A percentile compares a stretch with the other conserved stretches of the same genome.
phyloP scores from a whole-genome alignment of 805 yeast genomes.

The Saccharomycodes ludwigii region DNA sequence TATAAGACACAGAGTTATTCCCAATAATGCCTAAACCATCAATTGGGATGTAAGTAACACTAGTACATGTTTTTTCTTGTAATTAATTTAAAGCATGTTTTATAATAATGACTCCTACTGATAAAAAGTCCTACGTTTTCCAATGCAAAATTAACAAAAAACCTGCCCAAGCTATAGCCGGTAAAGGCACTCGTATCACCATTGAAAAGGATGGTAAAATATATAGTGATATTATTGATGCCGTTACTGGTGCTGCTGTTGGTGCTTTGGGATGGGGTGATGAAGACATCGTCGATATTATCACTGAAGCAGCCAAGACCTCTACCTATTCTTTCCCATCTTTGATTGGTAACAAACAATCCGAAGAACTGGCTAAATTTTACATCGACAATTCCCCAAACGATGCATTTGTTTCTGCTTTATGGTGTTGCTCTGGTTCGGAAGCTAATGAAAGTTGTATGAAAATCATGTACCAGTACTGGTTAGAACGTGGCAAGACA shows the following conservation, averaged over 20 bases:
- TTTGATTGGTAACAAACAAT: slow-evolving; percentile 21
- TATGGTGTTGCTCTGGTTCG: slow-evolving; percentile 49
- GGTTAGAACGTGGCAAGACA: slow-evolving; percentile 29
- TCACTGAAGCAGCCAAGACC: slow-evolving; percentile 25
- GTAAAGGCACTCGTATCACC: slow-evolving; percentile 30
- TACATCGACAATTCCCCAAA: slow-evolving; percentile 27
- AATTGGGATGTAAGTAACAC: too few species aligned
- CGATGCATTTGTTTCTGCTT: slow-evolving; percentile 26
- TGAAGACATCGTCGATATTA: slow-evolving; percentile 21
- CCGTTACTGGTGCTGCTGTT: slow-evolving; percentile 38
- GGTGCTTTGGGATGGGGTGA: slow-evolving; percentile 35
- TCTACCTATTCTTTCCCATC: slow-evolving; percentile 28
- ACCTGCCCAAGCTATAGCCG: slow-evolving; percentile 28
- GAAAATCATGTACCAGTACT: slow-evolving; percentile 40
- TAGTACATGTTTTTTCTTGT: too few species aligned
- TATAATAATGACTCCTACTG: too few species aligned
- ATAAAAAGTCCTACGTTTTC: slow-evolving; percentile 33
- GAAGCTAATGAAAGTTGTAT: slow-evolving; percentile 57
- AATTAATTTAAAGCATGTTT: too few species aligned
- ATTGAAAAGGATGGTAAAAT: slow-evolving; percentile 29
- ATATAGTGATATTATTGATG: slow-evolving; percentile 27
- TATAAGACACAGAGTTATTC: too few species aligned
- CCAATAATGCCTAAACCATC: too few species aligned
- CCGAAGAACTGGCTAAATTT: slow-evolving; percentile 31
- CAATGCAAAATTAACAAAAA: slow-evolving; percentile 28